Base-by-base conservation (phyloP, 1,284 basidiomycete species). In the Cystobasidium sp. region DNA sequence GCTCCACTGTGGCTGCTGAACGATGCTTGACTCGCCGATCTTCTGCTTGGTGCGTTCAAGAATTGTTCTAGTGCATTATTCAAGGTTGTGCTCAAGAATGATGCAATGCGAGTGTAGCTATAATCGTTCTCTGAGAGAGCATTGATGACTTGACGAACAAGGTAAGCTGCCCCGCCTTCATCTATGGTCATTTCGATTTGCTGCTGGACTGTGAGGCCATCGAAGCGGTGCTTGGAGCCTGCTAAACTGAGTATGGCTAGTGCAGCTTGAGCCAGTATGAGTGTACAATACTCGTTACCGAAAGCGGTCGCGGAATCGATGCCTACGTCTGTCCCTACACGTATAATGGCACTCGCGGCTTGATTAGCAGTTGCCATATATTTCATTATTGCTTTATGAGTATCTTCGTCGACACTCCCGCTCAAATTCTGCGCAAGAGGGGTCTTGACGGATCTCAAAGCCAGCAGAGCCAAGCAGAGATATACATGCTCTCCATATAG, bases 321-420 rank as follows among this genome's bases (percentile, higher is more conserved):
- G 41, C 59, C 59, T n/a, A 41, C 24, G 22, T 61, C 59, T 44
- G 59, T 61, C 18, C 59, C 59, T 20, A 61, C 59, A 12, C 59
- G 39, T 18, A 61, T 61, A 24, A 61, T 61, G n/a, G 59, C 59
- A 44, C 59, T 61, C 20, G 59, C 59, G 12, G 59, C 59, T 61
- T 61, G 59, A 61, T 61, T 61, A n/a, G 59, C 59, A n/a, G 59
- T 37, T 20, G 41, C 8, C 59, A 61, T 61, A 24, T 61, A 61
- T 20, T 20, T 61, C 59, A 61, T 18, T 5, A 61, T 46, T 1
- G 41, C 59, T n/a, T n/a, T 18, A 3, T 44, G 59, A 31, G 59
- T 61, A n/a, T 12, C 41, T 18, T 49, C 22, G 14, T 63, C 44
- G n/a, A 49, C 61, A 63, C 31, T 5, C 20, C 43, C 43, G 24